Evolutionary conservation across 768 basidiomycete species (phyloP).

Genomic region (Suillus occidentalis): DNA sequence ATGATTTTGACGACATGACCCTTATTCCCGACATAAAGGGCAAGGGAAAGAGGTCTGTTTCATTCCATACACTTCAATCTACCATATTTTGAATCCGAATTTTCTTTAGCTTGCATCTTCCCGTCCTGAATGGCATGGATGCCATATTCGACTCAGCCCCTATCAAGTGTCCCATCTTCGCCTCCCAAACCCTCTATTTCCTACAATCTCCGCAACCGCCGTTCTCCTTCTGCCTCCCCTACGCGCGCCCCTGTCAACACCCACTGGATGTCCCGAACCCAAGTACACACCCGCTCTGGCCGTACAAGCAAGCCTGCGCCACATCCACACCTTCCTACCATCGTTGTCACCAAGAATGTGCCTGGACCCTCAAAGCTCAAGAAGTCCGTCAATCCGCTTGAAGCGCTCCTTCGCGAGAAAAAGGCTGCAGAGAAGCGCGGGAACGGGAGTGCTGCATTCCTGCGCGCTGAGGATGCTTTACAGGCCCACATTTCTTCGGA

Average conservation of each 20-base stretch:
- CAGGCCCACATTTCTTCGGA: conserved; percentile 30
- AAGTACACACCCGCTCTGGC: conserved; percentile 15
- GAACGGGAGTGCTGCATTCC: conserved; percentile 41
- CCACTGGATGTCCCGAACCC: not conserved
- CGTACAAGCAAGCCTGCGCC: conserved; percentile 19
- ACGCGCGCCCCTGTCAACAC: not conserved
- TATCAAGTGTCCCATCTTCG: conserved; percentile 23
- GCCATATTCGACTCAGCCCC: conserved; percentile 21
- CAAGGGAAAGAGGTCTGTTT: conserved; percentile 13
- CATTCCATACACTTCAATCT: not conserved
- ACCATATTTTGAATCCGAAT: not conserved
- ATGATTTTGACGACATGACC: conserved; percentile 30
- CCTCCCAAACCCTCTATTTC: not conserved
- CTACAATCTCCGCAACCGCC: not conserved
- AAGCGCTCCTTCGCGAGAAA: conserved; percentile 56
- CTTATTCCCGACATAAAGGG: conserved; percentile 15
- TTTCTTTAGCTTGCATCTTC: conserved; percentile 12
- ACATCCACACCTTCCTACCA: conserved; percentile 14
- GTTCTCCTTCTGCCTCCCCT: conserved; percentile 10
- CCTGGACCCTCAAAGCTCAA: conserved; percentile 16
- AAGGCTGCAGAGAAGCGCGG: conserved; percentile 28
- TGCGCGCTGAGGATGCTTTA: conserved; percentile 45
- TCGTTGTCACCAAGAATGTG: conserved; percentile 7
- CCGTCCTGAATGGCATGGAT: not conserved
- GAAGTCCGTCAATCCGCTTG: conserved; percentile 49